Base-by-base conservation (phyloP, 1,284 basidiomycete species). In the Anthracocystis panici-leucophaei region DNA sequence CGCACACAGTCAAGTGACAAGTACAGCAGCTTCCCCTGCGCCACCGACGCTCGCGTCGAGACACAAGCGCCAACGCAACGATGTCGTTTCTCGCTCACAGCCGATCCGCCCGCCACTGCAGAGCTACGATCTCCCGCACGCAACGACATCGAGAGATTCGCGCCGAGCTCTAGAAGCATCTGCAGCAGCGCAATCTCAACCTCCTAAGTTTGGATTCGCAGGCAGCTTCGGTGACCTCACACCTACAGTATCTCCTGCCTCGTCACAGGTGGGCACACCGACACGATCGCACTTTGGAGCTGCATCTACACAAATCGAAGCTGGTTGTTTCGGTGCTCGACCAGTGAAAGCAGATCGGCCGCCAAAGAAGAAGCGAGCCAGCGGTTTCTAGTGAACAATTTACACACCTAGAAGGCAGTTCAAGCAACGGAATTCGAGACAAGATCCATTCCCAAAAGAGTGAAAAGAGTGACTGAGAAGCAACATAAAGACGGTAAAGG, bases 331-430 rank as follows among this genome's bases (percentile, higher is more conserved):
- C 29, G 73, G 73, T 27, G 72, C 66, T 16, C 55, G 72, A 0
- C 58, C 65, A 3, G 31, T 40, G 11, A 50, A 51, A 16, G n/a
- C 56, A 2, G 59, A 62, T 38, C 59, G 48, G 2, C 52, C 64
- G 18, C 46, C 50, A 12, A 70, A 70, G 46, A 66, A 71, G 55
- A 75, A 71, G 58, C 59, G 73, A 14, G 67, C 73, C 1, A 70
- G 60, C 21, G 73, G 73, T 0, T 75, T 75, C 64, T 75, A 51
- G 33, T 31, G n/a, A 8, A 5, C 29, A 25, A 38, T 38, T 38
- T 6, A 4, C 35, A 38, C 35, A 16, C 35, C 12, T 38, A 12
- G 35, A 38, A 38, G 35, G 35, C 27, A 35, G 21, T n/a, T n/a
- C n/a, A n/a, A n/a, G n/a, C n/a, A n/a, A n/a, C n/a, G 27, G n/a